Percentiles rank a stretch among this genome's conserved stretches.
phyloP scores from a whole-genome alignment of 129 eudicot genomes.

The Rutidosis leptorrhynchoides region DNA sequence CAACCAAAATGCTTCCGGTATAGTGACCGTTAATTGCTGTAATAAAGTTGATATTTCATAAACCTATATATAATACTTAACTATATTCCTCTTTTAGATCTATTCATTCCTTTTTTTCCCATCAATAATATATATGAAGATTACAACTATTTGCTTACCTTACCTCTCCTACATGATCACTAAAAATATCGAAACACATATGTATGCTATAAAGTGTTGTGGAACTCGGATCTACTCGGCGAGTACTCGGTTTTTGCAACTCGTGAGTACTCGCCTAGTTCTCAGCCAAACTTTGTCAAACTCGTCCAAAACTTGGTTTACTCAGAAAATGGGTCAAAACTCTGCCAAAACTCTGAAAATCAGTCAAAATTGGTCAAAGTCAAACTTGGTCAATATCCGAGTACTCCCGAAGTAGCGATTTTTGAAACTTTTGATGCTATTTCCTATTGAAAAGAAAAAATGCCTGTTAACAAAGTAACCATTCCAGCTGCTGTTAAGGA shows the following conservation, averaged over 20 bases:
- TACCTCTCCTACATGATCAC: background rate
- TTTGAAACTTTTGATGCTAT: no score
- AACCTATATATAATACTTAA: background rate
- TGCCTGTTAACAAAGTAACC: constrained; percentile 20
- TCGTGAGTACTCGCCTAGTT: no score
- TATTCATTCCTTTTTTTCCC: background rate
- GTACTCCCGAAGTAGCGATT: no score
- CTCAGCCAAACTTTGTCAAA: no score
- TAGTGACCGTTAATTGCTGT: constrained; percentile 8
- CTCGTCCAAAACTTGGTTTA: no score
- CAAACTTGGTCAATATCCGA: no score
- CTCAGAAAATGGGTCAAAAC: no score
- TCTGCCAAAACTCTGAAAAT: no score
- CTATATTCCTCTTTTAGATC: background rate
- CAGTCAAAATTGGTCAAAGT: no score
- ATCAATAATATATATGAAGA: background rate
- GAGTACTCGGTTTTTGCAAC: no score
- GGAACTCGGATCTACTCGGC: no score
- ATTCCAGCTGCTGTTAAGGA: constrained; percentile 79
- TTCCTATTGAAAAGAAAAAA: constrained; percentile 4
- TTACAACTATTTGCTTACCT: background rate
- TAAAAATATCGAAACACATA: background rate
- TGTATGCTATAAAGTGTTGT: no score
- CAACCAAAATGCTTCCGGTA: constrained; percentile 96
- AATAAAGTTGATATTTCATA: background rate